Evolutionary conservation across 176 grass and related monocot genomes (phyloP), one percentile per base, ranked within the genome.

Genomic region (Oryza australiensis): DNA sequence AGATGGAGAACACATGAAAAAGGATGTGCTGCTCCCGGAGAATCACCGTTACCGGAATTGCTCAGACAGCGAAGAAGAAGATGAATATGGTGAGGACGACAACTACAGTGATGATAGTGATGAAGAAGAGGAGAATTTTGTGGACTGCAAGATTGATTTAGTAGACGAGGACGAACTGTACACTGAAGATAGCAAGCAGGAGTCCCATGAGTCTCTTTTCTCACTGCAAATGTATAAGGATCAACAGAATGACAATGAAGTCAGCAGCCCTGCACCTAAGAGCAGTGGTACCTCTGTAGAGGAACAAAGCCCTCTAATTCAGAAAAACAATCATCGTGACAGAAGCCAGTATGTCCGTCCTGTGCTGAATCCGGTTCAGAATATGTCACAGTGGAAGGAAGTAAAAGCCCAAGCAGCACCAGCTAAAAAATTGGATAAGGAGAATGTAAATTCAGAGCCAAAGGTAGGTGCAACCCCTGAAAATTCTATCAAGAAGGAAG

Each of bases 11-110:
- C 37, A 73, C 3, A 10, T 24, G 22, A 62, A 74, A 26, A 78
- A 79, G 68, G 30, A 4, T 63, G 49, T 62, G 11, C 32, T 69
- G 12, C 90, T 92, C 42, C 91, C 93, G 30, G 86, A 72, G 76
- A 95, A 95, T 38, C 91, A 95, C 71, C 87, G 96, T 29, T 99
- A 99, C 26, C 77, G 51, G 28, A 93, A 99, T 82, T 99, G 96
- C 14, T 30, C 45, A 48, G 84, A 91, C 42, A 86, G 48, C 22
- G 81, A 92, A 48, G 88, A 88, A 24, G 87, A 33, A 16, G 95
- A 92, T 68, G 84, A 87, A 11, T 86, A 88, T 6, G 85, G 60
- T 24, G 89, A 87, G 15, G 84, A 91, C 55, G 86, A 82, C 37
- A 72, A 73, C 48, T 83, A 81, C 70, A 79, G 70, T 76, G 85